Conservation (phyloP, 352 stramenopile species). For the Globisporangium perplexum region DNA sequence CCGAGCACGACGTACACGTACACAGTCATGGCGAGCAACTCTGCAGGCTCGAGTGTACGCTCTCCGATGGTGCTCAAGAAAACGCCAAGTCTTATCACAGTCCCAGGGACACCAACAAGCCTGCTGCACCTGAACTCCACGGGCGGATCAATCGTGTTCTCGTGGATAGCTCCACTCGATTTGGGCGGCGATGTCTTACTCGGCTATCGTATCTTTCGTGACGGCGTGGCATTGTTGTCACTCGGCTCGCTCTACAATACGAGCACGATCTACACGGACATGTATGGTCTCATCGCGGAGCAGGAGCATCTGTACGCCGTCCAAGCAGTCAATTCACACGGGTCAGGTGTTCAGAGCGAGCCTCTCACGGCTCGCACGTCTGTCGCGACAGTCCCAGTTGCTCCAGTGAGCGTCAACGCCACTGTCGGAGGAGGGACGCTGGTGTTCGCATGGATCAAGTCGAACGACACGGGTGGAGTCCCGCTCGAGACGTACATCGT, state of each 20-base stretch:
- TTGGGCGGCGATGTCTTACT: slow-evolving; percentile 30
- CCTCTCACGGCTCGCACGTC: slow-evolving; percentile 19
- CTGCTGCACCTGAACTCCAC: slow-evolving; percentile 9
- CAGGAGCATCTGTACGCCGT: slow-evolving; percentile 38
- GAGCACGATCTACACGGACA: slow-evolving; percentile 21
- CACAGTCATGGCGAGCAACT: slow-evolving; percentile 33
- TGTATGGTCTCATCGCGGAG: slow-evolving; percentile 19
- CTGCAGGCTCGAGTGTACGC: slow-evolving; percentile 24
- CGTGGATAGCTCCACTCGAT: slow-evolving; percentile 38
- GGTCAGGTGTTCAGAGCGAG: slow-evolving; percentile 21
- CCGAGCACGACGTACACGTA: slow-evolving; percentile 45
- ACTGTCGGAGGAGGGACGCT: slow-evolving; percentile 24
- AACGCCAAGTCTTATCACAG: slow-evolving; percentile 17
- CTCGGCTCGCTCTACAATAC: neutral
- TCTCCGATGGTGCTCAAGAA: slow-evolving; percentile 14
- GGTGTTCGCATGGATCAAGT: slow-evolving; percentile 20
- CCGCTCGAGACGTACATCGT: slow-evolving; percentile 17
- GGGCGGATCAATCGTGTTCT: slow-evolving; percentile 37
- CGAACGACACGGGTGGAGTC: slow-evolving; percentile 34
- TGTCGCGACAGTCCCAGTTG: slow-evolving; percentile 17
- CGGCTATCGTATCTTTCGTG: slow-evolving; percentile 36
- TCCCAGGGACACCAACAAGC: slow-evolving; percentile 22
- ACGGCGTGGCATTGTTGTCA: slow-evolving; percentile 6
- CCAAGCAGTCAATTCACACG: slow-evolving; percentile 32
- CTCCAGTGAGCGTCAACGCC: slow-evolving; percentile 10